Conservation (phyloP, 108 stramenopile genomes). For the Chaetoceros muelleri region DNA sequence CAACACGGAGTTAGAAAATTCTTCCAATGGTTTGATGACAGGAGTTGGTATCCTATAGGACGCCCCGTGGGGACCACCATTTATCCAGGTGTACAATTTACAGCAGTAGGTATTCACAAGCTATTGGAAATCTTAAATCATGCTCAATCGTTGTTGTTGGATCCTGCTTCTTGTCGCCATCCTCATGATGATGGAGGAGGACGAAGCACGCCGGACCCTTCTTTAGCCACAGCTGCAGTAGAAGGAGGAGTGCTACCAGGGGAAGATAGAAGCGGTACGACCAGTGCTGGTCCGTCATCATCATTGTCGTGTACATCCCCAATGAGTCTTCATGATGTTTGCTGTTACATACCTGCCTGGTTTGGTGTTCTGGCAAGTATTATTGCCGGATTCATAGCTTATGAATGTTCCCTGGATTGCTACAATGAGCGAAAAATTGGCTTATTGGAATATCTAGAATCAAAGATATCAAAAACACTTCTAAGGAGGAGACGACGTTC, state of each 20-base stretch:
- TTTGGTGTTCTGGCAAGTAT: conserved; percentile 71
- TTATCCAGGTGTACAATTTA: conserved; percentile 96
- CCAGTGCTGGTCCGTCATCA: conserved; percentile 8
- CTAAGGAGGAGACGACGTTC: neutral
- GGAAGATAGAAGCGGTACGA: neutral
- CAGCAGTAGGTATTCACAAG: conserved; percentile 72
- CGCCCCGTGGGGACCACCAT: conserved; percentile 96
- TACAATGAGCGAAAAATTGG: conserved; percentile 41
- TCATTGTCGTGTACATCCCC: too few species aligned
- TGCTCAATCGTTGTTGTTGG: too few species aligned
- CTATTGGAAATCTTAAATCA: conserved; percentile 12
- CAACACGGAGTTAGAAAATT: conserved; percentile 60
- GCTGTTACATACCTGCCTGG: conserved; percentile 88
- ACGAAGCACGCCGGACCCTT: neutral
- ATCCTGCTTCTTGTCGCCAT: too few species aligned
- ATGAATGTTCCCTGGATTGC: conserved; percentile 52
- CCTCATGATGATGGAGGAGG: too few species aligned
- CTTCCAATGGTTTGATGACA: conserved; percentile 83
- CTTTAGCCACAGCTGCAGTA: neutral
- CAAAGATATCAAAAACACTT: conserved; percentile 9
- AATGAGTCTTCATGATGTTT: conserved; percentile 78
- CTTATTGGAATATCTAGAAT: conserved; percentile 24
- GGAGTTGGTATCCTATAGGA: conserved; percentile 95
- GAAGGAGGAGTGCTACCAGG: neutral
- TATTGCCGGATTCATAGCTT: conserved; percentile 62